These are phyloP conservation scores for Pestalotiopsis sp. DNA, from an alignment of 2,329 filamentous ascomycete genomes.

Conservation along the genomic window DNA sequence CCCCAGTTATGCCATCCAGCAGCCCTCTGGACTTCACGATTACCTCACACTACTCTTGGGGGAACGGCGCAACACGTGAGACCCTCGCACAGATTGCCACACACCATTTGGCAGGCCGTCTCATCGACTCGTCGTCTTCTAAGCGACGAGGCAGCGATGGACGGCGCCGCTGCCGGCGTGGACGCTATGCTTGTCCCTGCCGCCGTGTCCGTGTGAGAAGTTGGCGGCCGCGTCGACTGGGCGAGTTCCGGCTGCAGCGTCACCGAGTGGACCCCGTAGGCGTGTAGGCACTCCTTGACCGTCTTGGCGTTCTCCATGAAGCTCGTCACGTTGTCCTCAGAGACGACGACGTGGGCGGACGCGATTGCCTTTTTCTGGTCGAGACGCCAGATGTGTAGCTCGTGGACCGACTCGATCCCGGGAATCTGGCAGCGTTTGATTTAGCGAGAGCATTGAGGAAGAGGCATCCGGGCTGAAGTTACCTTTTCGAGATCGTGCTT, in stretches of 20 bases:
- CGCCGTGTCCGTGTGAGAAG: background rate
- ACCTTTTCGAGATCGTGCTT: slow-evolving; percentile 71
- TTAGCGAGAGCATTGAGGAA: background rate
- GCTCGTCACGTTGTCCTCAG: slow-evolving; percentile 53
- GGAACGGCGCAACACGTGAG: slow-evolving; percentile 30
- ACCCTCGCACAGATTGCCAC: slow-evolving; percentile 31
- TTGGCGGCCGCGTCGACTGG: slow-evolving; percentile 9
- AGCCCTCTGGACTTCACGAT: background rate
- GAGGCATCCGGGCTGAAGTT: slow-evolving; percentile 11
- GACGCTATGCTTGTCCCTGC: background rate
- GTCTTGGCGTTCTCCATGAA: slow-evolving; percentile 65
- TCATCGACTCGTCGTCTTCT: slow-evolving; percentile 29
- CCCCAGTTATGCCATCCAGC: background rate
- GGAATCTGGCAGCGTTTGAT: slow-evolving; percentile 51
- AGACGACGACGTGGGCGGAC: slow-evolving; percentile 68
- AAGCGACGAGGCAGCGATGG: slow-evolving; percentile 26
- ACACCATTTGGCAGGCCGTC: slow-evolving; percentile 30
- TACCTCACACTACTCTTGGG: background rate
- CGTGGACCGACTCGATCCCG: slow-evolving; percentile 68
- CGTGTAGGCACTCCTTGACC: slow-evolving; percentile 70
- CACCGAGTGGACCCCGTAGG: slow-evolving; percentile 72
- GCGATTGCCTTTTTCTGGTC: slow-evolving; percentile 72
- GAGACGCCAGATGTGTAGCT: slow-evolving; percentile 75
- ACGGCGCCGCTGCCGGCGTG: background rate
- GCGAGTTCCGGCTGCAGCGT: slow-evolving; percentile 69